Evolutionary conservation across 352 stramenopile genomes (phyloP).

Genomic region (Thalassiosira exigua): DNA sequence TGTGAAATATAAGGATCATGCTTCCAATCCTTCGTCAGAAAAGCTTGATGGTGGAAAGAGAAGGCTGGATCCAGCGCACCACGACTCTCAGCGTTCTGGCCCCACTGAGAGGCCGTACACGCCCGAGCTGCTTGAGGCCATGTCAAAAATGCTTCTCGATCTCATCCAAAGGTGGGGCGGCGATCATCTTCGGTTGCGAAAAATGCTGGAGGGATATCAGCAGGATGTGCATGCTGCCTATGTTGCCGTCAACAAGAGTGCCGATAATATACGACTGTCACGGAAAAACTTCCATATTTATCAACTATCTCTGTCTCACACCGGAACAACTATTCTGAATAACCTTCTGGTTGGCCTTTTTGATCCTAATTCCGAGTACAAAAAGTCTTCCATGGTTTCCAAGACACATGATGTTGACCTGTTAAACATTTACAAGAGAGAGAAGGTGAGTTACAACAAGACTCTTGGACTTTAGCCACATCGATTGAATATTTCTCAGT

Average conservation of each 20-base stretch:
- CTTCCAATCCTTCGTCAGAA: conserved; percentile 5
- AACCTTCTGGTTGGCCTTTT: conserved; percentile 34
- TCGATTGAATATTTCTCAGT: no score
- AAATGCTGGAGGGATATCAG: conserved; percentile 46
- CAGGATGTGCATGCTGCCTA: conserved; percentile 42
- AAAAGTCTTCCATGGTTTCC: conserved; percentile 41
- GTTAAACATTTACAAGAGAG: conserved; percentile 52
- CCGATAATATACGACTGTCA: not conserved
- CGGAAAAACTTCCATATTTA: conserved; percentile 47
- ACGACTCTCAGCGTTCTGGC: conserved; percentile 53
- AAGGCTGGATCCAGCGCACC: conserved; percentile 49
- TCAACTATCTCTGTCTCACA: conserved; percentile 28
- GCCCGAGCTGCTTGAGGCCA: conserved; percentile 36
- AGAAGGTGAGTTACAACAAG: conserved; percentile 50
- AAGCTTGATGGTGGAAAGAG: not conserved
- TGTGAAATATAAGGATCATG: conserved; percentile 49
- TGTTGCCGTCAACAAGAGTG: not conserved
- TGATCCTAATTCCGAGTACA: conserved; percentile 39
- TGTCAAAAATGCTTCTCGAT: conserved; percentile 55
- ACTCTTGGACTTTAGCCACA: no score
- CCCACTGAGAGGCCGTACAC: conserved; percentile 57
- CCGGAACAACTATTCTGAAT: conserved; percentile 28
- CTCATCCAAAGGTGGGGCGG: conserved; percentile 54
- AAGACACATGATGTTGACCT: conserved; percentile 41
- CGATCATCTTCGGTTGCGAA: conserved; percentile 39